Evolutionary conservation across 768 basidiomycete species (phyloP), one percentile per base, ranked within the genome.

Genomic region (Cubamyces sp.): DNA sequence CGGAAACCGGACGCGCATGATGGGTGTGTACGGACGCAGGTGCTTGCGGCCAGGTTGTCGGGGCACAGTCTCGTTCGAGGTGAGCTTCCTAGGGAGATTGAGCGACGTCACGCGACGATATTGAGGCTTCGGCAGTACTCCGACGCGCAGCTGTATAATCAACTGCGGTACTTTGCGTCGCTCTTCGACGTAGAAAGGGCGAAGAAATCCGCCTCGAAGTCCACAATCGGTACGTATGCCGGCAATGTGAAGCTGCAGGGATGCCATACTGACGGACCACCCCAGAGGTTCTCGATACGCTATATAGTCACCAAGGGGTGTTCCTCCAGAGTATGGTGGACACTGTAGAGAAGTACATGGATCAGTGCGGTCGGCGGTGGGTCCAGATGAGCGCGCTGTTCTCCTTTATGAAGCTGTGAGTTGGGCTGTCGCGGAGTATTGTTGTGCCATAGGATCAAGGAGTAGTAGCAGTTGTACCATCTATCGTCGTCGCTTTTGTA

Each of bases 331-430:
- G 72, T 5, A 81, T 98, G 76, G 73, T 74, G 0, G 73, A 68
- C 0, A 85, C 86, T 18, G 88, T 92, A 0, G 81, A 91, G 60
- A 88, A 85, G 70, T 92, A 97, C 71, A 81, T 98, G n/a, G 81
- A 92, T 64, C 85, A 87, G 71, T 94, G 89, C 74, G 96, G 92
- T 40, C 81, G 96, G 65, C 84, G 93, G 60, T 98, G 92, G 89
- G 92, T 99, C 18, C 87, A 92, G 67, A 81, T 99, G 67, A 78
- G 80, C 40, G 70, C 79, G 4, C 76, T 99, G 54, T 98, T 99
- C 76, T 87, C 90, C 30, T 90, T 87, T 70, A 89, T 96, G 86
- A 89, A 84, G 66, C 30, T 86, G 51, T 88, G 60, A 30, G 11
- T n/a, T 42, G 5, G 18, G 16, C 30, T 14, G 45, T 3, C 16